Conservation (phyloP, 768 basidiomycete genomes). For the Tricholoma terreum region DNA sequence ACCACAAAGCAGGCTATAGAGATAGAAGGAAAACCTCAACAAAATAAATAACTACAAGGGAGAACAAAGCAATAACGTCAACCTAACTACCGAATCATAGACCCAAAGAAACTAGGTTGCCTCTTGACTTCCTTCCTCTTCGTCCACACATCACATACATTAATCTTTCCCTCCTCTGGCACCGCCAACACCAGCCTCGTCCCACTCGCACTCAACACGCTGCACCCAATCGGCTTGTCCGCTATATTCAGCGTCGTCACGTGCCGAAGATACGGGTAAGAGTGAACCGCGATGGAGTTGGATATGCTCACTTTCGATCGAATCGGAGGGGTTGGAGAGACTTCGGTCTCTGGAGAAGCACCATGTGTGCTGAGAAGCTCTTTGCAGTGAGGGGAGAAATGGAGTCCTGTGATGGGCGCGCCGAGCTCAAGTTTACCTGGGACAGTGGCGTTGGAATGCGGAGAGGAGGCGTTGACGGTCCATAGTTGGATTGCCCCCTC, state of each 20-base stretch:
- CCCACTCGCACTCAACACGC: slow-evolving; percentile 52
- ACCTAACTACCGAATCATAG: slow-evolving; percentile 22
- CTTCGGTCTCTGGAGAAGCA: slow-evolving; percentile 12
- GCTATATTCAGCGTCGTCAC: slow-evolving; percentile 42
- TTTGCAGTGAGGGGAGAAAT: slow-evolving; percentile 78
- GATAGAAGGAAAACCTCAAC: too few species aligned
- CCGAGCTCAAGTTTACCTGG: slow-evolving; percentile 46
- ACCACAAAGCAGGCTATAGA: too few species aligned
- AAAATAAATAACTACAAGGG: neutral
- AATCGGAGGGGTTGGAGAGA: slow-evolving; percentile 4
- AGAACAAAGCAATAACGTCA: neutral
- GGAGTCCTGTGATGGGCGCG: slow-evolving; percentile 64
- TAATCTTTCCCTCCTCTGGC: slow-evolving; percentile 62
- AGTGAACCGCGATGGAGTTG: slow-evolving; percentile 47
- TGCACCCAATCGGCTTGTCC: slow-evolving; percentile 55
- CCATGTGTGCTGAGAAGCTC: slow-evolving; percentile 85
- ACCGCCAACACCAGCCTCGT: slow-evolving; percentile 55
- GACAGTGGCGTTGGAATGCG: slow-evolving; percentile 41
- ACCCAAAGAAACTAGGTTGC: slow-evolving; percentile 29
- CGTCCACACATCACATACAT: slow-evolving; percentile 59
- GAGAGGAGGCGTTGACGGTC: slow-evolving; percentile 44
- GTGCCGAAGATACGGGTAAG: slow-evolving; percentile 59
- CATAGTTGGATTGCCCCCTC: slow-evolving; percentile 54
- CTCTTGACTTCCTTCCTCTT: slow-evolving; percentile 38
- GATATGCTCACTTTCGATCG: slow-evolving; percentile 21